Base-by-base conservation (phyloP, 306 rosid species). In the Vigna unguiculata region DNA sequence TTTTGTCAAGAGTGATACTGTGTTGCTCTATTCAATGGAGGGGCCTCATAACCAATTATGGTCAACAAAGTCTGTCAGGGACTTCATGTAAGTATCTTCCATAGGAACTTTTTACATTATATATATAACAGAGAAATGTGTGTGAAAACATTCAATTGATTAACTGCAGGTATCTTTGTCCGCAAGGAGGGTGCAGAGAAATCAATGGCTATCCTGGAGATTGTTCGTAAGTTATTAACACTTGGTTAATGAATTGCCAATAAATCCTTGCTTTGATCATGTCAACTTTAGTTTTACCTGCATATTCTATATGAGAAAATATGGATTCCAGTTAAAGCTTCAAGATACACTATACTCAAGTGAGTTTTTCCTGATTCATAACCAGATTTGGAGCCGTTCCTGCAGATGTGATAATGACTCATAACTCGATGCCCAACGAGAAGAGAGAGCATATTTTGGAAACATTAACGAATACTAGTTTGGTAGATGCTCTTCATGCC, bases 141-240 rank as follows among this genome's bases (percentile, higher is more conserved):
- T 60, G 52, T 45, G 14, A 55, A 64, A 34, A 47, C 12, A 41
- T 53, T 28, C 41, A 17, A 7, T 30, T 43, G 25, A 49, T 24
- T 32, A 52, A 63, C 36, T 77, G 64, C 68, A 82, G 85, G 85
- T 82, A 82, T 71, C 85, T 77, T 65, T 77, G 82, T 77, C 82
- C 85, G 64, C 82, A 46, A 71, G 82, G 85, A 19, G 79, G 85
- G 17, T 82, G 85, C 72, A 82, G 79, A 72, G 82, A 82, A 82
- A 77, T 82, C 76, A 82, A 71, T 55, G 82, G 79, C 28, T 77
- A 77, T 57, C 85, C 85, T 47, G 79, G 79, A 63, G 79, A 47
- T 71, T 77, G 79, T 48, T 71, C 79, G 71, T 72, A 72, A 77
- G 85, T 81, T 69, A 41, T 69, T 69, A 1, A 36, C 13, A 51